phyloP scores from a whole-genome alignment of 2,329 filamentous ascomycete species.

The Torrubiellomyces zombiae region DNA sequence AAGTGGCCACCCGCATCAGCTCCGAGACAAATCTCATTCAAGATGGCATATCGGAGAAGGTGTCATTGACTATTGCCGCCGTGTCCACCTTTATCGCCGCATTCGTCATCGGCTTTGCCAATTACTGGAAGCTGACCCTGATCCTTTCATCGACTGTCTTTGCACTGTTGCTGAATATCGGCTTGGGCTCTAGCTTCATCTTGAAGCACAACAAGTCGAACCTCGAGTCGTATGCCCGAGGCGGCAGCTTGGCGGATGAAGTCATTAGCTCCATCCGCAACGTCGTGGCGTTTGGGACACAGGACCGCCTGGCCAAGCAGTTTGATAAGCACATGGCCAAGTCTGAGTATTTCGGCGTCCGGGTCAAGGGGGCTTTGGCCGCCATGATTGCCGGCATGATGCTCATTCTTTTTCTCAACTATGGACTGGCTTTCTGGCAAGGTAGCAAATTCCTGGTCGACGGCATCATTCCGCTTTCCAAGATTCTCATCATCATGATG shows the following conservation, averaged over 20 bases:
- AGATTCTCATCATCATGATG: conserved; percentile 74
- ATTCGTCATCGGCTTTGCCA: conserved; percentile 79
- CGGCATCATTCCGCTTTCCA: conserved; percentile 47
- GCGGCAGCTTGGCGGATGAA: conserved; percentile 82
- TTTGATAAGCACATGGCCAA: conserved; percentile 61
- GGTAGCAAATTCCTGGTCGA: conserved; percentile 58
- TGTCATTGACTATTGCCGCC: conserved; percentile 60
- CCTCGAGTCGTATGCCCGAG: conserved; percentile 63
- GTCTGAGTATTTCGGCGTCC: conserved; percentile 62
- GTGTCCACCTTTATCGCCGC: conserved; percentile 72
- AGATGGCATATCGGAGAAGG: conserved; percentile 84
- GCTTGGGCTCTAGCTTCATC: conserved; percentile 54
- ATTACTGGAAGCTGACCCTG: conserved; percentile 83
- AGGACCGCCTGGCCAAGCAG: conserved; percentile 74
- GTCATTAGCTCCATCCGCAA: conserved; percentile 89
- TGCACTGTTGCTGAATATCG: conserved; percentile 65
- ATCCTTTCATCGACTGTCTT: conserved; percentile 73
- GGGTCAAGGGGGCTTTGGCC: conserved; percentile 54
- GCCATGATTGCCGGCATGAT: conserved; percentile 77
- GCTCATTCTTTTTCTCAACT: conserved; percentile 70
- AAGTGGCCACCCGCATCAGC: conserved; percentile 88
- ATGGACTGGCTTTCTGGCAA: conserved; percentile 78
- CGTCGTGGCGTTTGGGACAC: conserved; percentile 81
- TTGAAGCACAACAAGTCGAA: conserved; percentile 67
- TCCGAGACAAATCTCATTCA: conserved; percentile 88